Base-by-base conservation (phyloP, 495 filamentous ascomycete genomes). In the Neurospora sp. region DNA sequence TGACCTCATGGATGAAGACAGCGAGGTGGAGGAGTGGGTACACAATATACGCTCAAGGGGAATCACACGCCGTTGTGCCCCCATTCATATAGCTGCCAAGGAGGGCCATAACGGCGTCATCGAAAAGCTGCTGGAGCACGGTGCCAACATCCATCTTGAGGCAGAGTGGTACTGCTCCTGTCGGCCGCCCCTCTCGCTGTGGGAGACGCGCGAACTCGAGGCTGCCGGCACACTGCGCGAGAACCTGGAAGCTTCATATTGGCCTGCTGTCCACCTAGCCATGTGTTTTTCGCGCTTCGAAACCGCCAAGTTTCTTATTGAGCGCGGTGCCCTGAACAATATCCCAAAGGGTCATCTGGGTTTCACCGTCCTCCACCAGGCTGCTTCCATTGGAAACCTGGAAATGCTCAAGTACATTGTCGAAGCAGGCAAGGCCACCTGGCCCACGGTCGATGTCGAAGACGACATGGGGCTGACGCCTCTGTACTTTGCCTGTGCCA, bases 71-170 rank as follows among this genome's bases (percentile, higher is more conserved):
- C 54, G 54, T 3, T 62, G 54, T 4, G 54, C 54, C 54, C 54
- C 54, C 15, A 62, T 62, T 0, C 54, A 62, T 3, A 62, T 62
- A 34, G 54, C 66, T 31, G 54, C 54, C 54, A 62, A 34, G 5
- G 54, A 62, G 28, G 81, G 82, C 17, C 79, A 83, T 37, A 70
- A 79, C 37, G 74, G 80, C 11, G 75, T 82, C 19, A 66, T 83
- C 17, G 45, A 75, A 15, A 69, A 79, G 21, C 76, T 85, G 19
- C 71, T 84, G 28, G 71, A 77, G 34, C 45, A 79, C 36, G 81
- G 82, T 5, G 83, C 80, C 4, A 15, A 70, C 13, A 70, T 81
- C 15, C 54, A 62, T 62, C 54, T 62, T 3, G 54, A 28, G 28
- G 54, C 54, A 8, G 54, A 62, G 28, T 62, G 54, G 54, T 62